Evolutionary conservation across 176 grass and related monocot genomes (phyloP).

Genomic region (Urochloa ruziziensis): DNA sequence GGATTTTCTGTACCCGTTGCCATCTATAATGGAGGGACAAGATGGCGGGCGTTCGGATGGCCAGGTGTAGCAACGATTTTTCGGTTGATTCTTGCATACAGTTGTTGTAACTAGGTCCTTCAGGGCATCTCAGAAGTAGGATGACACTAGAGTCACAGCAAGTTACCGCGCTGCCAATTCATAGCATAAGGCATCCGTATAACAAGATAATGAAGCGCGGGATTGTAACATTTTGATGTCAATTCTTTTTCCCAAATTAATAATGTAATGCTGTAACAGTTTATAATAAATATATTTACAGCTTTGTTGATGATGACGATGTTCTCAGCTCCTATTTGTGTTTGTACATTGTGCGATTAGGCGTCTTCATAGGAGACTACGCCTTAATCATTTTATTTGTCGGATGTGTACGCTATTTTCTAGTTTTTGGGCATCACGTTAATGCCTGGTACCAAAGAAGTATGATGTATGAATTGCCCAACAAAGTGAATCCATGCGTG

Average conservation of each 20-base stretch:
- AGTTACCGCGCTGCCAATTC: background rate
- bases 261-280: background rate
- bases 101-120: conserved; percentile 30
- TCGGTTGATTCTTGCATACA: conserved; percentile 33
- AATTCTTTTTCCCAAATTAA: conserved; percentile 14
- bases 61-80: no score
- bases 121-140: conserved; percentile 29
- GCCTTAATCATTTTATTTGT: background rate
- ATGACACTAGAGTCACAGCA: conserved; percentile 33
- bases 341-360: background rate
- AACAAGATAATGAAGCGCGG: conserved; percentile 23
- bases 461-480: no score
- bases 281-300: conserved; percentile 3
- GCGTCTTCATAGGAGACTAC: background rate
- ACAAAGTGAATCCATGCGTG: no score
- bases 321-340: background rate
- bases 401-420: no score
- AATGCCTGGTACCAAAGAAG: no score
- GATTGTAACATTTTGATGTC: background rate
- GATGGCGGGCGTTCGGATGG: no score
- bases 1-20: no score
- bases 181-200: conserved; percentile 17
- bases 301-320: background rate
- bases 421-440: no score
- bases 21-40: no score